phyloP scores from a whole-genome alignment of 2,329 filamentous ascomycete species.

The Neospermospora avenae region DNA sequence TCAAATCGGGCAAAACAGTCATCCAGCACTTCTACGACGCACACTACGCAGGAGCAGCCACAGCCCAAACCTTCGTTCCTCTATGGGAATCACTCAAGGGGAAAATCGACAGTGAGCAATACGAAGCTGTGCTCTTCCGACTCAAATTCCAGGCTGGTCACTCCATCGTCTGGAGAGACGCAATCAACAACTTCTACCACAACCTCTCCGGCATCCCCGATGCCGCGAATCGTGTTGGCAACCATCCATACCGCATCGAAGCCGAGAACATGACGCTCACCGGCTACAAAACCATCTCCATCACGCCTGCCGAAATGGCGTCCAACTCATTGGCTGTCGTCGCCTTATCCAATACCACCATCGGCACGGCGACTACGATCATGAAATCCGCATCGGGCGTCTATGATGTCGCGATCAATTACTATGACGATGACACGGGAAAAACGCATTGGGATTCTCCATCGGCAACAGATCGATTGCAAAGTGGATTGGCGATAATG shows the following conservation, averaged over 20 bases:
- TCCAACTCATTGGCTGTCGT: constrained; percentile 54
- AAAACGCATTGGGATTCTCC: constrained; percentile 52
- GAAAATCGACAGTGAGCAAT: constrained; percentile 58
- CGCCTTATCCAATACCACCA: constrained; percentile 49
- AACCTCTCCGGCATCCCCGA: constrained; percentile 61
- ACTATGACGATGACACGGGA: constrained; percentile 61
- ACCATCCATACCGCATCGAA: constrained; percentile 65
- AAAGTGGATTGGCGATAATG: constrained; percentile 57
- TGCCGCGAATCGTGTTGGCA: constrained; percentile 50
- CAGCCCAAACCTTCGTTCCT: constrained; percentile 54
- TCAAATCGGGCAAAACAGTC: constrained; percentile 63
- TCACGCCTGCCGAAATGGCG: constrained; percentile 58
- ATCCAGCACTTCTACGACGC: constrained; percentile 66
- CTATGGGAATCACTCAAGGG: constrained; percentile 53
- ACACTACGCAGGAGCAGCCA: constrained; percentile 57
- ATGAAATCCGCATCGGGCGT: constrained; percentile 48
- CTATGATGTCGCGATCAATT: constrained; percentile 65
- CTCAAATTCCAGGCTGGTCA: constrained; percentile 67
- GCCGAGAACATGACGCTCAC: constrained; percentile 61
- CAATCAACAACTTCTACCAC: constrained; percentile 61
- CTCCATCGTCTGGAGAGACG: constrained; percentile 67
- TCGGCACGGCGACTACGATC: constrained; percentile 46
- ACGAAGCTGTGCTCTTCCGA: constrained; percentile 54
- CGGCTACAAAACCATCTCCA: constrained; percentile 52
- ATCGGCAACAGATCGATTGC: constrained; percentile 53